These are phyloP conservation scores for Leishmania amazonensis DNA, from an alignment of 208 protist species.

Conservation along the genomic window DNA sequence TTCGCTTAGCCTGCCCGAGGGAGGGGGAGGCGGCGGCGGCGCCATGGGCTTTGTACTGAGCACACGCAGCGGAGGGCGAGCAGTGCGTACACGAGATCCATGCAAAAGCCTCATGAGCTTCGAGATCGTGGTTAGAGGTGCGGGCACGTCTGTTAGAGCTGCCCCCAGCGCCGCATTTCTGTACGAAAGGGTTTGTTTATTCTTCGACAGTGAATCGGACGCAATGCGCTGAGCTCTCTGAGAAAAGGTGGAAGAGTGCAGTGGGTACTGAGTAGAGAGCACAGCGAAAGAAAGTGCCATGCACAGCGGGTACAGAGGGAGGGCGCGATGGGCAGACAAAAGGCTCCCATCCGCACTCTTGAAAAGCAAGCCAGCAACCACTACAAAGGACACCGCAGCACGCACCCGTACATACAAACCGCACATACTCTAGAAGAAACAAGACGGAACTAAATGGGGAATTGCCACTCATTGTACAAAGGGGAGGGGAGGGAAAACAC, in stretches of 20 bases:
- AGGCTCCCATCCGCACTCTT: not conserved
- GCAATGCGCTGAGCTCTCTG: not conserved
- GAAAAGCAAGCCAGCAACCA: not conserved
- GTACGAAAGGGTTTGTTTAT: too few relatives aligned
- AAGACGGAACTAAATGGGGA: not conserved
- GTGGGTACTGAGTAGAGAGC: not conserved
- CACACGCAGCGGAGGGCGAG: not conserved
- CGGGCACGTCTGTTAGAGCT: too few relatives aligned
- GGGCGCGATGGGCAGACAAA: not conserved
- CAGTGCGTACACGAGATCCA: not conserved
- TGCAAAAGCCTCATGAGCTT: not conserved
- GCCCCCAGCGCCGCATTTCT: not conserved
- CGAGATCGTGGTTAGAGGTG: not conserved
- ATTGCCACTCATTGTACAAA: not conserved
- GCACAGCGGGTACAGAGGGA: not conserved
- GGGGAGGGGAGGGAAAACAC: not conserved
- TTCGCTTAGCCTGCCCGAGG: not conserved
- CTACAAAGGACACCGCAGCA: slow-evolving; percentile 5
- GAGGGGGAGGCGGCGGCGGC: not conserved
- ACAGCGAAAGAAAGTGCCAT: not conserved
- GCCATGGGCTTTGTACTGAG: not conserved
- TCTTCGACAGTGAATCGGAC: not conserved
- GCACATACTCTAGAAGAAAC: not conserved
- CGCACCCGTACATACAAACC: not conserved
- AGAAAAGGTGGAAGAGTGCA: not conserved